Conservation (phyloP, 805 yeast genomes). For the Candida koratica region DNA sequence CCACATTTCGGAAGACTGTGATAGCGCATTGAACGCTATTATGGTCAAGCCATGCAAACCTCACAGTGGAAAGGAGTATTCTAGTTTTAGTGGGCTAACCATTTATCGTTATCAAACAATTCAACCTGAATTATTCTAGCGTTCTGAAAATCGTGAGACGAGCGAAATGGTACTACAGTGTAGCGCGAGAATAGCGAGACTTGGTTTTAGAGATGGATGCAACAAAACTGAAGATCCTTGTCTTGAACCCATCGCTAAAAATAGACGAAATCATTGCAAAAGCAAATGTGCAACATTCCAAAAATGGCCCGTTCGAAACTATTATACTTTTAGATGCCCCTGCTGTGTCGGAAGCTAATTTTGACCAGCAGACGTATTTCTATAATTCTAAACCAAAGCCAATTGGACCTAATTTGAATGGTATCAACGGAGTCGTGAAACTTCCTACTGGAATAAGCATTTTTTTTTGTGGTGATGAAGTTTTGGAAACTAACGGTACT, state of each 20-base stretch:
- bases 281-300: slow-evolving; percentile 47
- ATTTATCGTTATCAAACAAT: too few relatives aligned
- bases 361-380: slow-evolving; percentile 9
- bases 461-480: slow-evolving; percentile 37
- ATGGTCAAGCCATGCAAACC: too few relatives aligned
- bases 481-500: slow-evolving; percentile 12
- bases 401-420: slow-evolving; percentile 10
- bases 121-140: too few relatives aligned
- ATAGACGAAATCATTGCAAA: slow-evolving; percentile 43
- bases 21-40: too few relatives aligned
- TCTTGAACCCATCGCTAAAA: slow-evolving; percentile 43
- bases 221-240: slow-evolving; percentile 32
- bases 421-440: slow-evolving; percentile 33
- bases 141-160: too few relatives aligned
- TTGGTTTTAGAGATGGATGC: slow-evolving; percentile 7
- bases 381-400: slow-evolving; percentile 12
- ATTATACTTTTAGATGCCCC: slow-evolving; percentile 39
- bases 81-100: too few relatives aligned
- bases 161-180: too few relatives aligned
- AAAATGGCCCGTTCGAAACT: slow-evolving; percentile 65
- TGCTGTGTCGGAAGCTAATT: slow-evolving; percentile 21
- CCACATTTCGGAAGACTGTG: too few relatives aligned
- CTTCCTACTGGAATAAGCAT: slow-evolving; percentile 44
- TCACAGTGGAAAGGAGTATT: too few relatives aligned
- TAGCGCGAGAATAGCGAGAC: too few relatives aligned